Base-by-base conservation (phyloP, 768 basidiomycete species). In the Xerocomus potaroensis region DNA sequence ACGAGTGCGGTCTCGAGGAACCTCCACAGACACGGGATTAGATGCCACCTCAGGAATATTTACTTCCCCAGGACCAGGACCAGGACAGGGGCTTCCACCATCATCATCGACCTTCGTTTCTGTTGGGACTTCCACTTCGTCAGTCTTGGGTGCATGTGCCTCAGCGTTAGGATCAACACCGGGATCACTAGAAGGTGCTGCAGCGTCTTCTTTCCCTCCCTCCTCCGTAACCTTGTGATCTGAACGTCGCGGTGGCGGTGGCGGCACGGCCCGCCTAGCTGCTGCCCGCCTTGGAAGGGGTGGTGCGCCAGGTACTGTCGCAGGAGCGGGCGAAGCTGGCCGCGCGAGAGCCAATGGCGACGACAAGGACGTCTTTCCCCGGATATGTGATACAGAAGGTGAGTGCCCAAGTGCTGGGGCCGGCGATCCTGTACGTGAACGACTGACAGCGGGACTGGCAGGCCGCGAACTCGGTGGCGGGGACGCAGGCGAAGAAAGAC, bases 281-380 rank as follows among this genome's bases (percentile, higher is more conserved):
- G 82, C 76, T 0, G 85, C 85, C 36, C 85, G 70, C 33, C 81
- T 73, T 0, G 85, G 85, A 19, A 88, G 62, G 2, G 84, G 85
- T 0, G 85, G 84, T 6, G 69, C 67, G 1, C 53, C 49, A 2
- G 51, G 45, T 14, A 55, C 55, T 0, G 39, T 38, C 1, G 27
- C 36, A 8, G 32, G 43, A 3, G 59, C 67, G 38, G 77, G 74
- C 4, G 74, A 73, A 11, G 58, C 58, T 3, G 67, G 49, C 27
- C 72, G 58, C 24, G 67, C 66, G 3, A 69, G 60, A n/a, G 57
- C 62, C 38, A 72, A 50, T 0, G 62, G 67, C n/a, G 68, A 65
- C 16, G 57, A 41, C 10, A 19, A 19, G 2, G 54, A 32, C 19
- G 30, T 12, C 19, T 61, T 63, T 7, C 48, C 61, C 11, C 61